Base-by-base conservation (phyloP, 768 basidiomycete genomes). In the Gloeostereum incarnatum region DNA sequence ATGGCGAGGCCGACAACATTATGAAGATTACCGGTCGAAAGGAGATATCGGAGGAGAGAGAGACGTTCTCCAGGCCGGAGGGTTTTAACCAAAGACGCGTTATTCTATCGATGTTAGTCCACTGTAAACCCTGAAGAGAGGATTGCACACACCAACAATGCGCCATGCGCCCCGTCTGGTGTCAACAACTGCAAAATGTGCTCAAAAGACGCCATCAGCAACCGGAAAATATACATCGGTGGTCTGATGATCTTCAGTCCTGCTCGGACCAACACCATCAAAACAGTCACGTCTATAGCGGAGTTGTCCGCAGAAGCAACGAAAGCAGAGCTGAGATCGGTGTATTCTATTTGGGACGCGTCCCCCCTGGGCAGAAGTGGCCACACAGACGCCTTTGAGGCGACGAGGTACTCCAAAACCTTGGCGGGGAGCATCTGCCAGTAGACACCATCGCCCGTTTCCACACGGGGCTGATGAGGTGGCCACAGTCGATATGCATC, bases 401-500 rank as follows among this genome's bases (percentile, higher is more conserved):
- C 21, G 2, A 59, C 39, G n/a, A 65, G 47, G 19, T 40, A 39
- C 2, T 45, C 24, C 17, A 68, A 46, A 5, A 70, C 42, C 1
- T 49, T 40, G 4, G 36, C 18, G 0, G 62, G 60, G n/a, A 68
- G 48, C 0, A 43, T 45, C 11, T 56, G 46, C 63, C 63, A 67
- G 33, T 66, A 70, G 1, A 56, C 49, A 18, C 49, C 59, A 36
- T 70, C 68, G 5, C 67, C 69, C 17, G 57, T 52, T 17, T 59
- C 50, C 3, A 55, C 46, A 1, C 36, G 31, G 1, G 47, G 40
- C 44, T 63, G 58, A 10, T 47, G 41, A 1, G 58, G 57, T 0
- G 71, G 69, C 67, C 69, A 69, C 0, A 57, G 55, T 6, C 45
- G 43, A 44, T 63, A 71, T 13, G 69, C 46, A 14, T 65, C 45